Base-by-base conservation (phyloP, 2,329 filamentous ascomycete genomes). In the Diplodia scrobiculata region DNA sequence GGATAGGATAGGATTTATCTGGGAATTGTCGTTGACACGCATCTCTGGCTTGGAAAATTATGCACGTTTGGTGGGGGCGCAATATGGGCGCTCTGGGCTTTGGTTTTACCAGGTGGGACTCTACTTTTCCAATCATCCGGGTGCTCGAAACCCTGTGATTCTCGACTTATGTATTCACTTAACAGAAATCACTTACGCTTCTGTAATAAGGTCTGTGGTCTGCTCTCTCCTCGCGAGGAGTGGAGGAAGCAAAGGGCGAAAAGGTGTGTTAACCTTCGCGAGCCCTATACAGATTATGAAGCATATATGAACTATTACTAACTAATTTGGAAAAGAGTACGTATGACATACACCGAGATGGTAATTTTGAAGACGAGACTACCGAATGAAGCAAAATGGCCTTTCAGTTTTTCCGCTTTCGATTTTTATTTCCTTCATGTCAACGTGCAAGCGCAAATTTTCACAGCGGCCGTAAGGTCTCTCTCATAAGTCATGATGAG, bases 1-100 rank as follows among this genome's bases (percentile, higher is more conserved):
- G 60, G 60, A 53, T 63, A 34, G 60, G 60, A 9, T 63, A 34
- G 14, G 34, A 2, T 27, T 14, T 29, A 21, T 21, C n/a, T n/a
- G 17, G 52, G 19, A 21, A 13, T 11, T 13, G 7, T 11, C 4
- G n/a, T 1, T 55, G 32, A 45, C 17, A 45, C 17, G 41, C 41
- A 45, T 45, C n/a, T 45, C n/a, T 10, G 41, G 41, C 6, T 3
- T 45, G 41, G 41, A 45, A 45, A 45, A 45, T 45, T 10, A 6
- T 10, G 6, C 17, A 45, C 9, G 17, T 19, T 45, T 6, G 41
- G 41, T 3, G 41, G 41, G 29, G 41, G 41, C 41, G 41, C n/a
- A 45, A 45, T 19, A 19, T 6, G 41, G 41, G 41, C 41, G 41
- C 19, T 9, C 19, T 19, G 7, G 41, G 41, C 7, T 17, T 45